Evolutionary conservation across 2,329 filamentous ascomycete genomes (phyloP).

Genomic region (Alternaria hordeiaustralica): DNA sequence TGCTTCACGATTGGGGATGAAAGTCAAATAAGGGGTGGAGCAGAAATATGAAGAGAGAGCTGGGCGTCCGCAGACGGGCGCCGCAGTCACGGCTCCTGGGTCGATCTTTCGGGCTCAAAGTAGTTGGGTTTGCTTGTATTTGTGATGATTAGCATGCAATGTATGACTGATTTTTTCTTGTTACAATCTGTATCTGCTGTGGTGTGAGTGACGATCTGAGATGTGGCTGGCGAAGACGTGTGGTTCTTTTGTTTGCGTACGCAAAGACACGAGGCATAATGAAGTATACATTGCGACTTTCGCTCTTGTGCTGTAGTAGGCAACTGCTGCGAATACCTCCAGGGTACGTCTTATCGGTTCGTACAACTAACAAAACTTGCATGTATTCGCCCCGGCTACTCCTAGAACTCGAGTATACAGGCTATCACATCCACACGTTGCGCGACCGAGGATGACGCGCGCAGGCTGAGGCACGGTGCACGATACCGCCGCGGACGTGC

Average conservation of each 20-base stretch:
- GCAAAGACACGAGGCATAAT: background rate
- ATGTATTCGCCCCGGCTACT: background rate
- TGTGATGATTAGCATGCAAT: slow-evolving; percentile 49
- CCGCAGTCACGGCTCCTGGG: slow-evolving; percentile 34
- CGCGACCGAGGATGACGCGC: background rate
- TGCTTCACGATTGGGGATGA: slow-evolving; percentile 23
- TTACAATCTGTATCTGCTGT: background rate
- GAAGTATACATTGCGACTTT: background rate
- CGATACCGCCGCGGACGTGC: background rate
- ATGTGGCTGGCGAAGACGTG: background rate
- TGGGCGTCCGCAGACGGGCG: slow-evolving; percentile 23
- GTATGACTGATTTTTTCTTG: slow-evolving; percentile 37
- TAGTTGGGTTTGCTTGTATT: slow-evolving; percentile 46
- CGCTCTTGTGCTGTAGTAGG: background rate
- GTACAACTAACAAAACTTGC: background rate
- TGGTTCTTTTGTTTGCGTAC: background rate
- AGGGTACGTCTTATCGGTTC: background rate
- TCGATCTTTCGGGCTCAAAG: slow-evolving; percentile 34
- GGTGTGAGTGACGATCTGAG: background rate
- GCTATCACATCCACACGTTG: background rate
- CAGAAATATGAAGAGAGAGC: slow-evolving; percentile 26
- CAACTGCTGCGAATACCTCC: background rate
- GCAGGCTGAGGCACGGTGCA: background rate
- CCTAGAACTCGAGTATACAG: background rate
- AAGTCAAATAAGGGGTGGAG: slow-evolving; percentile 23